Evolutionary conservation across 2,329 filamentous ascomycete species (phyloP).

Genomic region (Fusarium duplospermum): DNA sequence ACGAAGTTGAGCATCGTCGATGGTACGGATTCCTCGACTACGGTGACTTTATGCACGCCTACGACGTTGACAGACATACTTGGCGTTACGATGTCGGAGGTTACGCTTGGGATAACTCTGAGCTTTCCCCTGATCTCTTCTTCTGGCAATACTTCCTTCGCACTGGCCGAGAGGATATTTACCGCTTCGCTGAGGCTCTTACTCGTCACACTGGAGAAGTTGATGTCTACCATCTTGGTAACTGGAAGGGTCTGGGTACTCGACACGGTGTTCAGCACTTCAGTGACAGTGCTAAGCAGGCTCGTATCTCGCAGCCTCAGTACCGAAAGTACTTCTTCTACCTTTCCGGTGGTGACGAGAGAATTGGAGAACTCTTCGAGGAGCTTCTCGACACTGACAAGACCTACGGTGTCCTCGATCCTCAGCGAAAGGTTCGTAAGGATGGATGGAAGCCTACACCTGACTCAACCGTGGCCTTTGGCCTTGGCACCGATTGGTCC

Average conservation of each 20-base stretch:
- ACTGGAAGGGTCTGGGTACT: conserved; percentile 69
- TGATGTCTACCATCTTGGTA: conserved; percentile 70
- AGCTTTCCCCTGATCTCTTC: conserved; percentile 71
- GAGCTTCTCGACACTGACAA: conserved; percentile 64
- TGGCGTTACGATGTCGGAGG: conserved; percentile 74
- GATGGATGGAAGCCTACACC: conserved; percentile 60
- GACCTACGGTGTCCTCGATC: conserved; percentile 65
- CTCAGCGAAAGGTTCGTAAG: conserved; percentile 68
- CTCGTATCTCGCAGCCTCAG: conserved; percentile 66
- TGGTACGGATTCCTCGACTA: conserved; percentile 75
- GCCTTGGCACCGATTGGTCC: conserved; percentile 70
- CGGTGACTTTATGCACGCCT: conserved; percentile 73
- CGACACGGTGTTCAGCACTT: conserved; percentile 73
- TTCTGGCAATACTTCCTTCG: conserved; percentile 73
- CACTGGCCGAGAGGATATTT: conserved; percentile 68
- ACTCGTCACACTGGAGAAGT: conserved; percentile 71
- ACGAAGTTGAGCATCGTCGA: conserved; percentile 65
- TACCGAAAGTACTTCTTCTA: conserved; percentile 67
- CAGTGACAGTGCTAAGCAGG: conserved; percentile 70
- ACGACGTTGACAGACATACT: conserved; percentile 67
- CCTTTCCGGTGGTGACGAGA: conserved; percentile 69
- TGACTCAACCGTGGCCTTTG: conserved; percentile 57
- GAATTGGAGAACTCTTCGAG: conserved; percentile 64
- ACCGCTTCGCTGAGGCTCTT: conserved; percentile 68
- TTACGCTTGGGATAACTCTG: conserved; percentile 74